Conservation (phyloP, 306 rosid species). For the Prunus davidiana region DNA sequence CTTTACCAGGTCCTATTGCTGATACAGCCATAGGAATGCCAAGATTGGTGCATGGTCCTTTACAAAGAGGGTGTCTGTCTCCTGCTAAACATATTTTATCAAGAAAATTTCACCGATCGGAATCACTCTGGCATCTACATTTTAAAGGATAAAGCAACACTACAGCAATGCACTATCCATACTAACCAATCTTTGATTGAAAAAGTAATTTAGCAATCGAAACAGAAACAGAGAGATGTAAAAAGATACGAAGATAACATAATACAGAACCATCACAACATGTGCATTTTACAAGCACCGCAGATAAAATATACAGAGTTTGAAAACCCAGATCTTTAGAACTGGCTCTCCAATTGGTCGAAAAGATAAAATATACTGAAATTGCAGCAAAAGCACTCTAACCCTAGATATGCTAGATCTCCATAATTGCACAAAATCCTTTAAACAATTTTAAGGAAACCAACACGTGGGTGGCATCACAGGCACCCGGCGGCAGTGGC, state of each 20-base stretch:
- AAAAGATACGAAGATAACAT: background rate
- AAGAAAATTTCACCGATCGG: background rate
- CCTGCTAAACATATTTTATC: slow-evolving; percentile 40
- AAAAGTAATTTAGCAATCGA: background rate
- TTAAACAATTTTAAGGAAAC: background rate
- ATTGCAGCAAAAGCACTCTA: background rate
- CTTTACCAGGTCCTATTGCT: slow-evolving; percentile 49
- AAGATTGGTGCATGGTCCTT: slow-evolving; percentile 49
- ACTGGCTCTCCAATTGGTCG: background rate
- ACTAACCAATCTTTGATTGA: background rate
- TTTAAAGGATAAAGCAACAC: background rate
- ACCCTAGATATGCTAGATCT: background rate
- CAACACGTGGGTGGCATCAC: background rate
- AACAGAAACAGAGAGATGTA: background rate
- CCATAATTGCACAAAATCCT: background rate
- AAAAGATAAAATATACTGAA: background rate
- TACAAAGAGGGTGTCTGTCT: slow-evolving; percentile 50
- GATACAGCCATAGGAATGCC: slow-evolving; percentile 45
- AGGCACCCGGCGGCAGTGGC: background rate
- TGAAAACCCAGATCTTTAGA: background rate
- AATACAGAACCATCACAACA: background rate
- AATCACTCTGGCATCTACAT: background rate
- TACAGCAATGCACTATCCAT: background rate
- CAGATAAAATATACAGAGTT: background rate
- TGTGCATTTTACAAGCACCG: background rate